Percentiles rank a stretch among this genome's conserved stretches.
phyloP scores from a whole-genome alignment of 768 basidiomycete genomes.

The Obba rivulosa region DNA sequence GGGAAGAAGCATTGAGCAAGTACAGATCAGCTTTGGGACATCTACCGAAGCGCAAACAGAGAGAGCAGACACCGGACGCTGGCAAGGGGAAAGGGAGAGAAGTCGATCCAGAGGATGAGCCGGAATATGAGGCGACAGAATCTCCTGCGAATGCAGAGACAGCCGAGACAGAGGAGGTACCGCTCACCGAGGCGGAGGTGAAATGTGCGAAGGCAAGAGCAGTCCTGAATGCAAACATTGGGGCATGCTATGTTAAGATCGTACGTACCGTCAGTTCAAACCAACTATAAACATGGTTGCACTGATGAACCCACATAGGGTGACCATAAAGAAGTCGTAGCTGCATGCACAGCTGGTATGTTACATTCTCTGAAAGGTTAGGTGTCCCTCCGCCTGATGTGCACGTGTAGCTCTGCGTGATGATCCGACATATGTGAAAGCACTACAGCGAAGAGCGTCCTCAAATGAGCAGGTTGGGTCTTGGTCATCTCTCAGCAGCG shows the following conservation, averaged over 20 bases:
- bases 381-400: too few relatives aligned
- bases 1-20: conserved; percentile 64
- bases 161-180: conserved; percentile 13
- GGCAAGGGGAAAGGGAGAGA: conserved; percentile 14
- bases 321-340: conserved; percentile 73
- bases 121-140: conserved; percentile 5
- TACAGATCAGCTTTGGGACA: conserved; percentile 67
- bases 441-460: conserved; percentile 79
- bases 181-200: conserved; percentile 31
- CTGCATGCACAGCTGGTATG: conserved; percentile 74
- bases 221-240: conserved; percentile 82
- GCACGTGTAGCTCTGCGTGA: conserved; percentile 68
- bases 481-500: conserved; percentile 79
- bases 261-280: conserved; percentile 34
- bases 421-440: conserved; percentile 83
- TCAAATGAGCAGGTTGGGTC: conserved; percentile 77
- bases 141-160: not conserved
- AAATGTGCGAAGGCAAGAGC: conserved; percentile 59
- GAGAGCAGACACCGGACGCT: conserved; percentile 10
- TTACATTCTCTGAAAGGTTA: too few relatives aligned
- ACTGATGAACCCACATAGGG: conserved; percentile 36
- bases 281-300: not conserved
- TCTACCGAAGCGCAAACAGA: conserved; percentile 45
- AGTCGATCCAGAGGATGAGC: conserved; percentile 15
- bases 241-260: conserved; percentile 76